Evolutionary conservation across 371 early-diverging fungal species (phyloP).

Genomic region (Dichotomocladium elegans): DNA sequence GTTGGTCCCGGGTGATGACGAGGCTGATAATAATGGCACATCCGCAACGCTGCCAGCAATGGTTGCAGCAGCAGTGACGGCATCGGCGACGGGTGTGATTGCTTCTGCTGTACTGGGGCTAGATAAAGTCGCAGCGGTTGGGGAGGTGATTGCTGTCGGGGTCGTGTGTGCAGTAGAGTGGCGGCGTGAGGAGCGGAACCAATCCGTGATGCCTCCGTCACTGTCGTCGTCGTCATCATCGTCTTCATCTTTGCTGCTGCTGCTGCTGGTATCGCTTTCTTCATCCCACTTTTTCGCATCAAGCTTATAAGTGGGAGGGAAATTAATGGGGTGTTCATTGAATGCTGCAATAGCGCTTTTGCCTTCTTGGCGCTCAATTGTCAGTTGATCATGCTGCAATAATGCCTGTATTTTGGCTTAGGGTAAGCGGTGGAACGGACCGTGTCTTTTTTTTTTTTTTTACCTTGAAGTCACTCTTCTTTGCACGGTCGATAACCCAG

Average conservation of each 20-base stretch:
- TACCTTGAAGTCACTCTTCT: slow-evolving; percentile 45
- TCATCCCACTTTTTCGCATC: slow-evolving; percentile 34
- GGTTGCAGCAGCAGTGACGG: not conserved
- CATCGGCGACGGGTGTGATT: slow-evolving; percentile 1
- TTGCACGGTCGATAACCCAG: slow-evolving; percentile 49
- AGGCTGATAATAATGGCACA: too few species aligned
- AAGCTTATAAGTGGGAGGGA: slow-evolving; percentile 88
- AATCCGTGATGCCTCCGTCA: not conserved
- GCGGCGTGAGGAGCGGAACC: slow-evolving; percentile 8
- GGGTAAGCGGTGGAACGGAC: too few species aligned
- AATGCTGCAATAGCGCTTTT: slow-evolving; percentile 56
- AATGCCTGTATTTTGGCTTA: not conserved
- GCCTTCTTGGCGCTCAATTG: slow-evolving; percentile 39
- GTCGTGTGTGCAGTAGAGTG: slow-evolving; percentile 11
- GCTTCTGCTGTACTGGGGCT: not conserved
- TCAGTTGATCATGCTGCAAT: slow-evolving; percentile 57
- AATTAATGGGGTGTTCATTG: slow-evolving; percentile 74
- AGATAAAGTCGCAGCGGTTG: not conserved
- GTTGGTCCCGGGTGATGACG: not conserved
- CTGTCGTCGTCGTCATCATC: slow-evolving; percentile 1
- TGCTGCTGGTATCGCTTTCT: slow-evolving; percentile 4
- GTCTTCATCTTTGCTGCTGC: not conserved
- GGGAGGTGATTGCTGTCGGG: slow-evolving; percentile 1
- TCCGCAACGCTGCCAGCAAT: not conserved
- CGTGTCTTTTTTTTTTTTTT: too few species aligned